Evolutionary conservation across 208 protist genomes (phyloP).

Genomic region (Acanthamoeba royreba): DNA sequence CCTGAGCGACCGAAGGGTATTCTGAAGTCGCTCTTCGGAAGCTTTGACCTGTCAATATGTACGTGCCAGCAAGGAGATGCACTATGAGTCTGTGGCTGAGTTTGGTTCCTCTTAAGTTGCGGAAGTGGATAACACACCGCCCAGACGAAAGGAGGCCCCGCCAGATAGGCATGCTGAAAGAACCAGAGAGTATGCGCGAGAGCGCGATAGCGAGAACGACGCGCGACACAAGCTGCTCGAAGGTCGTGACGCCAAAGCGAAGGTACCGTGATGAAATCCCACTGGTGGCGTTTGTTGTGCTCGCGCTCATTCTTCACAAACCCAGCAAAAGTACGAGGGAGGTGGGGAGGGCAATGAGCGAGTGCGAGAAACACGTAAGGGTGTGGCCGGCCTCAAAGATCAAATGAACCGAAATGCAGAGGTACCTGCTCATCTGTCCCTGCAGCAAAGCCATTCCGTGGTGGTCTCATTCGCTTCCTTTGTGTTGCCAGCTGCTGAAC

Average conservation of each 20-base stretch:
- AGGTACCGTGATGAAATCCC: background rate
- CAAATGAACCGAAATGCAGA: conserved; percentile 4
- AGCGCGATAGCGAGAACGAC: background rate
- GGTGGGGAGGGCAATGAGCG: background rate
- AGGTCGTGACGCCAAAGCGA: background rate
- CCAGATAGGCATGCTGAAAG: background rate
- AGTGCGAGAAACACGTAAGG: background rate
- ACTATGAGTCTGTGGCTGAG: no score
- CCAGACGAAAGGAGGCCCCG: background rate
- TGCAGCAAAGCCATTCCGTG: background rate
- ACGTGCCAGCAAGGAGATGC: background rate
- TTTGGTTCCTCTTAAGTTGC: no score
- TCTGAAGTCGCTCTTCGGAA: background rate
- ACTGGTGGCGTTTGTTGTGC: no score
- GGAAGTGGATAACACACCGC: background rate
- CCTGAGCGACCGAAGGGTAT: background rate
- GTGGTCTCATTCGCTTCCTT: background rate
- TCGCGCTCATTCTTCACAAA: background rate
- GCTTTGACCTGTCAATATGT: background rate
- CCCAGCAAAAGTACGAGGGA: background rate
- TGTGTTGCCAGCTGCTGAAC: conserved; percentile 27
- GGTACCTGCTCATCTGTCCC: background rate
- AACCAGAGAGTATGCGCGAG: background rate
- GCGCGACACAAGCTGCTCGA: background rate
- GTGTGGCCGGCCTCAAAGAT: background rate